These are phyloP conservation scores for Zygosaccharomyces gambellarensis DNA, from an alignment of 805 yeast species.

Conservation along the genomic window DNA sequence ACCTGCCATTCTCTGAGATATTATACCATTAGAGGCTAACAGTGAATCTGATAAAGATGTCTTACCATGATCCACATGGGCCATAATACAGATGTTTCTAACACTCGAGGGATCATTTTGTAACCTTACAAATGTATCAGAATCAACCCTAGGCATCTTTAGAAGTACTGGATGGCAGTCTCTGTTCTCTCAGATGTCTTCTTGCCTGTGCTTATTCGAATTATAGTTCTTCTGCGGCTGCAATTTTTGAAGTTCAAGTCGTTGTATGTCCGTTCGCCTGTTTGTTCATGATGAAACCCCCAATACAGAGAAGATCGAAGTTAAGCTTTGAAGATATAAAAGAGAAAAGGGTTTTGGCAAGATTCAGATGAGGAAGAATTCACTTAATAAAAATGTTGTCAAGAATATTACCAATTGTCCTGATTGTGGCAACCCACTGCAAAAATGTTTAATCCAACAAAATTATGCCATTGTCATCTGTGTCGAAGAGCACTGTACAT, in stretches of 20 bases:
- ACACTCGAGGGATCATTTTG: constrained; percentile 68
- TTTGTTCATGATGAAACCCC: background rate
- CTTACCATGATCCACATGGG: constrained; percentile 98
- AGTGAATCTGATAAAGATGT: constrained; percentile 90
- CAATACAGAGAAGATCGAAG: background rate
- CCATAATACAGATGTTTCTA: constrained; percentile 89
- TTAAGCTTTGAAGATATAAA: background rate
- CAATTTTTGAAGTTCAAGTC: background rate
- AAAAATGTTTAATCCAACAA: constrained; percentile 33
- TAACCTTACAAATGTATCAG: constrained; percentile 57
- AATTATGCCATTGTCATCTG: constrained; percentile 33
- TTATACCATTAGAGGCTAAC: constrained; percentile 92
- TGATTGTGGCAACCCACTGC: constrained; percentile 22
- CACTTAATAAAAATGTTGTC: background rate
- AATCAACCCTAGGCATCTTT: constrained; percentile 49
- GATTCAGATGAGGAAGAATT: background rate
- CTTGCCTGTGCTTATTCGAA: background rate
- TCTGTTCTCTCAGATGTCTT: background rate
- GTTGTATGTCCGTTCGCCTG: background rate
- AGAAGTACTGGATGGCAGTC: background rate
- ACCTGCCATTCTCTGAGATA: constrained; percentile 92
- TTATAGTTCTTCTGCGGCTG: background rate
- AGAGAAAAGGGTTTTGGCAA: background rate
- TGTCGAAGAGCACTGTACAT: constrained; percentile 25
- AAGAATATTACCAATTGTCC: constrained; percentile 21